Evolutionary conservation across 345 rosid genomes (phyloP), one percentile per base, ranked within the genome.

Genomic region (Rhizophora mangle): DNA sequence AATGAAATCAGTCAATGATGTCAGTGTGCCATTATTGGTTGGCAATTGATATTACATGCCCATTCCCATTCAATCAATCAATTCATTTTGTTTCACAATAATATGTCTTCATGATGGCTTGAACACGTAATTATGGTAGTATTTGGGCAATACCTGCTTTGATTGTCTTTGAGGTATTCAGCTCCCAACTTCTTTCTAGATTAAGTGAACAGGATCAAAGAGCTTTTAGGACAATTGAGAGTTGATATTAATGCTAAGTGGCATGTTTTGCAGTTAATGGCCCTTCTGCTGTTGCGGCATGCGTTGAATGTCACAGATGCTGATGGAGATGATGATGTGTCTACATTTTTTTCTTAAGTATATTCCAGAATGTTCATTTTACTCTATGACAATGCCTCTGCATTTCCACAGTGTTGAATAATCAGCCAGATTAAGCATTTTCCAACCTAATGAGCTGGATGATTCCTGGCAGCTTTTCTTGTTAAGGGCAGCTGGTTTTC

Each of bases 231-330:
- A 20, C 27, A 55, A 39, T 49, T 60, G 55, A 57, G 64, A 55
- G 60, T 60, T 61, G 64, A 62, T 51, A 53, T 34, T 43, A 46
- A 61, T 46, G 65, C 39, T 58, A 21, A 69, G 60, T 55, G 24
- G 15, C 49, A 29, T 54, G 15, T 74, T 31, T 73, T 71, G 74
- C 74, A 92, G 98, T 72, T 92, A 76, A 88, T 92, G 96, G 89
- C 88, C 71, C 92, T 92, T 78, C 79, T 92, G 68, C 87, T 92
- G 43, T 71, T 92, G 83, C 82, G 98, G 68, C 88, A 85, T 69
- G 92, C 96, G 30, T 65, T 92, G 79, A 81, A 88, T 64, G 72
- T 87, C 62, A 84, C 94, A 22, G 94, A 89, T 62, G 76, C 83
- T 69, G 85, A 82, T 69, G 86, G 81, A 69, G 94, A 75, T 26